Conservation (phyloP, 495 filamentous ascomycete species). For the Sabuloglossum arenarium region DNA sequence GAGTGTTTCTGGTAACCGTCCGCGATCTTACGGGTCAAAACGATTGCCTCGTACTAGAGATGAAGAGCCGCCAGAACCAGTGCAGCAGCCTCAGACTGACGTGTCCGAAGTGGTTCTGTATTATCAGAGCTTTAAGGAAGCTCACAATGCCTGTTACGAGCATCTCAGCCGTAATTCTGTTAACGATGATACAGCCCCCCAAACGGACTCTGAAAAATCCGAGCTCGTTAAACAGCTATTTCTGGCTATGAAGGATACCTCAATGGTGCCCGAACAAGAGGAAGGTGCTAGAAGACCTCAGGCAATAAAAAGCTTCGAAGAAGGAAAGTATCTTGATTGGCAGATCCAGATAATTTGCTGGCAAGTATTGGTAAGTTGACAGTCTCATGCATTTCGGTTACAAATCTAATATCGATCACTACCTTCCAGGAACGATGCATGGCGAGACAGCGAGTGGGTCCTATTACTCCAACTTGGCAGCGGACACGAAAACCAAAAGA, state of each 20-base stretch:
- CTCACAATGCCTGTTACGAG: neutral
- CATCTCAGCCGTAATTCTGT: neutral
- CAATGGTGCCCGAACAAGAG: neutral
- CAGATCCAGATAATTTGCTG: constrained; percentile 2
- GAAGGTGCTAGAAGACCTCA: neutral
- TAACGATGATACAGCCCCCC: neutral
- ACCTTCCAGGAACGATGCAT: neutral
- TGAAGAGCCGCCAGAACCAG: neutral
- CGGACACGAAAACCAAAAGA: neutral
- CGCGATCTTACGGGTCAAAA: neutral
- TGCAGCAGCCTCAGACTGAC: neutral
- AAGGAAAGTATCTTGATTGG: neutral
- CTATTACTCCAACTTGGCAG: constrained; percentile 3
- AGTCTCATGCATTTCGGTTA: neutral
- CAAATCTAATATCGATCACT: neutral
- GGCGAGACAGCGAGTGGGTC: neutral
- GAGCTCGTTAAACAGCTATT: neutral
- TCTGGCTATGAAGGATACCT: neutral
- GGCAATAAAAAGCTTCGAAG: neutral
- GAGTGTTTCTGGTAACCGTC: neutral
- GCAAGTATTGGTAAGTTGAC: neutral
- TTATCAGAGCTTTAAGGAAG: neutral
- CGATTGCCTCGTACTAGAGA: neutral
- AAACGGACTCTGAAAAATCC: neutral
- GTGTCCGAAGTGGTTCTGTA: neutral